Evolutionary conservation across 306 rosid species (phyloP).

Genomic region (Senna siamea): DNA sequence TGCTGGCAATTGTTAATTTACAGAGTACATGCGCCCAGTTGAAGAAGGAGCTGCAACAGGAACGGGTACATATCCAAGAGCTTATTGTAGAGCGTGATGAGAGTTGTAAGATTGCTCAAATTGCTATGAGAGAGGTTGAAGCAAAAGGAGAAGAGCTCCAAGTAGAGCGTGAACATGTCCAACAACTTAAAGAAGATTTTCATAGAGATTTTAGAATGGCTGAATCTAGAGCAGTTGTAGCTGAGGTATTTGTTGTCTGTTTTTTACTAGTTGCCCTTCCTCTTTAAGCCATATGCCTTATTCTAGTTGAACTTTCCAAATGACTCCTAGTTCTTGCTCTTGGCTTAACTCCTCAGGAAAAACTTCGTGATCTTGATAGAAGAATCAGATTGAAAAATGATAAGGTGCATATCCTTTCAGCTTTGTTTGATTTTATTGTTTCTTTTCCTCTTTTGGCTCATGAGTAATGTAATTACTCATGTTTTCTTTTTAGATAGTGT

Average conservation of each 20-base stretch:
- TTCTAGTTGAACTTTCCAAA: neutral
- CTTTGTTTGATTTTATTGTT: neutral
- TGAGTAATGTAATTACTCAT: neutral
- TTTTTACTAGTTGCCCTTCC: neutral
- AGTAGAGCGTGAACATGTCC: slow-evolving; percentile 15
- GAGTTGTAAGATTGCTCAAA: slow-evolving; percentile 30
- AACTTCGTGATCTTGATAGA: slow-evolving; percentile 40
- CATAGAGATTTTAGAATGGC: slow-evolving; percentile 25
- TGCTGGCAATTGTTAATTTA: slow-evolving; percentile 6
- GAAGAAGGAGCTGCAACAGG: slow-evolving; percentile 40
- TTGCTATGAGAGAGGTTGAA: slow-evolving; percentile 38
- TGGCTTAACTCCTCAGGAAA: slow-evolving; percentile 35
- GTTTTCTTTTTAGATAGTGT: neutral
- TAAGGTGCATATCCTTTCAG: slow-evolving; percentile 36
- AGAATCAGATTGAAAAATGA: slow-evolving; percentile 32
- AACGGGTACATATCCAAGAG: slow-evolving; percentile 2
- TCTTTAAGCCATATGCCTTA: neutral
- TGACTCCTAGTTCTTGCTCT: slow-evolving; percentile 1
- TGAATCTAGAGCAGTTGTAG: slow-evolving; percentile 43
- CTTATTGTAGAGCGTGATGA: slow-evolving; percentile 25
- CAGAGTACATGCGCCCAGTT: slow-evolving; percentile 25
- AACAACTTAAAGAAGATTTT: slow-evolving; percentile 28
- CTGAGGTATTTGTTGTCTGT: slow-evolving; percentile 39
- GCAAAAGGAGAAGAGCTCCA: slow-evolving; percentile 26
- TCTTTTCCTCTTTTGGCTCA: neutral